Conservation (phyloP, 768 basidiomycete genomes). For the Clathrus columnatus region DNA sequence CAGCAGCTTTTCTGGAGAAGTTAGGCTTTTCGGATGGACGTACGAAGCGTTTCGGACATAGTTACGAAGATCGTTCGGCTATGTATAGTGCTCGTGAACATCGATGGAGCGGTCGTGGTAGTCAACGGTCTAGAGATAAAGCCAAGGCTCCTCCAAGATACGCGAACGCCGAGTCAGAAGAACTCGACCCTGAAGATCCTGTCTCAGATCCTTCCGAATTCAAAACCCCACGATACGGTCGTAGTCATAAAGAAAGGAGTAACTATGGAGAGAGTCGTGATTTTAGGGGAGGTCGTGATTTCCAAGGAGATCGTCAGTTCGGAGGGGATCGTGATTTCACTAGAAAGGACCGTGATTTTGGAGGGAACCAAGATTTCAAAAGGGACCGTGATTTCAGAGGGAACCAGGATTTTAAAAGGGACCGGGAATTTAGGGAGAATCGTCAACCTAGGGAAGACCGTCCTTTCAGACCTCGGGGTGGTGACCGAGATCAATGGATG, state of each 20-base stretch:
- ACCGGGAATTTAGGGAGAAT: too few species aligned
- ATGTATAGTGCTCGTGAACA: neutral
- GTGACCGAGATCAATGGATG: too few species aligned
- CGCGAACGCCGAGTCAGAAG: neutral
- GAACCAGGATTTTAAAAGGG: too few species aligned
- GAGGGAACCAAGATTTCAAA: too few species aligned
- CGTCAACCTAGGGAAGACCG: too few species aligned
- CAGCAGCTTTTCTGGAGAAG: conserved; percentile 35
- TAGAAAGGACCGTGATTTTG: too few species aligned
- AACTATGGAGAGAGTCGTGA: neutral
- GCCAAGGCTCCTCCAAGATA: neutral
- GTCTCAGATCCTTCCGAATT: conserved; percentile 1
- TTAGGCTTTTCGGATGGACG: conserved; percentile 29
- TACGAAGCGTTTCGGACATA: conserved; percentile 17
- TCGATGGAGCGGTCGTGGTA: conserved; percentile 4
- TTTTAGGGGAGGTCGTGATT: neutral
- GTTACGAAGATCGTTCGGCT: conserved; percentile 1
- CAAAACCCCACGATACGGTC: neutral
- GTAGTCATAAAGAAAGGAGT: neutral
- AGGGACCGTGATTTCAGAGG: too few species aligned
- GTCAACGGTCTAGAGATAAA: neutral
- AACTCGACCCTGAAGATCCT: conserved; percentile 7
- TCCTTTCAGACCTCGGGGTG: too few species aligned
- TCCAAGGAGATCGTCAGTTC: too few species aligned
- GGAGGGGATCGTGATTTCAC: too few species aligned